Evolutionary conservation across 495 filamentous ascomycete species (phyloP).

Genomic region (Bombardia bombarda): DNA sequence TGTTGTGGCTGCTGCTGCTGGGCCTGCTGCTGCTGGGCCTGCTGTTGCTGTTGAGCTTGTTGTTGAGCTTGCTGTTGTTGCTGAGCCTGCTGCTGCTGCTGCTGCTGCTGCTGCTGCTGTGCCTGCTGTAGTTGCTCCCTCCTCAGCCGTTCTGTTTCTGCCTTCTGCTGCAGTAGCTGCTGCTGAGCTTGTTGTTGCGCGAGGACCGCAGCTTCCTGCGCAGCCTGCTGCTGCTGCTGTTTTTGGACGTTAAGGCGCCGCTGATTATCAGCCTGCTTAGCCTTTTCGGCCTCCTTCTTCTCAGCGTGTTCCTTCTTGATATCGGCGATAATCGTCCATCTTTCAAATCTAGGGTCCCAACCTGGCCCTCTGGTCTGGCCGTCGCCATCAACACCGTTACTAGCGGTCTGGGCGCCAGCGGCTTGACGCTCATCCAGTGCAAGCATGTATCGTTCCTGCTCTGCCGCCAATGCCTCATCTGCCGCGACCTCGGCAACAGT

Average conservation of each 20-base stretch:
- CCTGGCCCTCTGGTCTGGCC: slow-evolving; percentile 59
- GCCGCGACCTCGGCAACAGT: slow-evolving; percentile 91
- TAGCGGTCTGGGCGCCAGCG: slow-evolving; percentile 45
- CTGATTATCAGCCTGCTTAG: slow-evolving; percentile 55
- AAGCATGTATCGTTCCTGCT: slow-evolving; percentile 87
- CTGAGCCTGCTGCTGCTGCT: slow-evolving; percentile 28
- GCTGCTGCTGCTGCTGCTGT: slow-evolving; percentile 25
- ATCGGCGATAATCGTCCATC: slow-evolving; percentile 81
- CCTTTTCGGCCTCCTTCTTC: slow-evolving; percentile 53
- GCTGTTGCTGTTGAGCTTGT: neutral
- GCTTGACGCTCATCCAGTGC: slow-evolving; percentile 76
- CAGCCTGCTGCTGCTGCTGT: slow-evolving; percentile 30
- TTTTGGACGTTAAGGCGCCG: slow-evolving; percentile 50
- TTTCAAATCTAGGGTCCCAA: slow-evolving; percentile 82
- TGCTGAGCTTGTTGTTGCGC: neutral
- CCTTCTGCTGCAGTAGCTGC: slow-evolving; percentile 2
- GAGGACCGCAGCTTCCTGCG: slow-evolving; percentile 13
- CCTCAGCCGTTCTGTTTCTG: slow-evolving; percentile 12
- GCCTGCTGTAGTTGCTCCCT: slow-evolving; percentile 4
- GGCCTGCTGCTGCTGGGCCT: slow-evolving; percentile 21
- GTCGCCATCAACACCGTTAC: slow-evolving; percentile 61
- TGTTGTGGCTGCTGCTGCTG: neutral
- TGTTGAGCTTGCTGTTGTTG: neutral
- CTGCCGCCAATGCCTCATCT: slow-evolving; percentile 82
- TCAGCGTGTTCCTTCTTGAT: slow-evolving; percentile 75